Evolutionary conservation across 495 filamentous ascomycete species (phyloP).

Genomic region (Lineolata rhizophorae): DNA sequence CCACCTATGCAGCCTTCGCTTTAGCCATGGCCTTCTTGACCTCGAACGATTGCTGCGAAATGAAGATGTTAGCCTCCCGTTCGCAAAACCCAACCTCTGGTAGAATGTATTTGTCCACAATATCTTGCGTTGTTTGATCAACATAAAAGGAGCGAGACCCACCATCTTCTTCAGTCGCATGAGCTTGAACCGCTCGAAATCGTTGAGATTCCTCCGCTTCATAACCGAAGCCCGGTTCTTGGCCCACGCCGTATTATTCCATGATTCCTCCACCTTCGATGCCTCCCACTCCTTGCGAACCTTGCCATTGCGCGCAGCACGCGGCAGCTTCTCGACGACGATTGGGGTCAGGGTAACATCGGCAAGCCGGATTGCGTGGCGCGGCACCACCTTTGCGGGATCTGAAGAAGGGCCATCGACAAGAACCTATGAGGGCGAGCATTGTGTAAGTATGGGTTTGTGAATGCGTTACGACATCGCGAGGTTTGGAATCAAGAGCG

Average conservation of each 20-base stretch:
- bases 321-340: slow-evolving; percentile 70
- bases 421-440: too few species aligned
- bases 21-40: slow-evolving; percentile 81
- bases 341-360: slow-evolving; percentile 75
- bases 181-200: slow-evolving; percentile 99
- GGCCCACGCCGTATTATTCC: slow-evolving; percentile 68
- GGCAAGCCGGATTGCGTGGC: slow-evolving; percentile 60
- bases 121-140: neutral
- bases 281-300: slow-evolving; percentile 74
- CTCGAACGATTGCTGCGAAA: slow-evolving; percentile 58
- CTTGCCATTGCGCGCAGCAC: slow-evolving; percentile 58
- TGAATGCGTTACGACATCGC: too few species aligned
- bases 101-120: neutral
- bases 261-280: slow-evolving; percentile 73
- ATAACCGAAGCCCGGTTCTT: slow-evolving; percentile 66
- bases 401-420: slow-evolving; percentile 78
- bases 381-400: slow-evolving; percentile 46
- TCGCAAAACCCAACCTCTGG: too few species aligned
- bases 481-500: too few species aligned
- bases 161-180: slow-evolving; percentile 94
- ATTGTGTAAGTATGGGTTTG: too few species aligned
- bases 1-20: slow-evolving; percentile 39
- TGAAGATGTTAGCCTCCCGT: too few species aligned
- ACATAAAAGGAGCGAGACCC: slow-evolving; percentile 14
- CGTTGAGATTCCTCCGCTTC: slow-evolving; percentile 75